Evolutionary conservation across 306 rosid species (phyloP).

Genomic region (Quercus dentata): DNA sequence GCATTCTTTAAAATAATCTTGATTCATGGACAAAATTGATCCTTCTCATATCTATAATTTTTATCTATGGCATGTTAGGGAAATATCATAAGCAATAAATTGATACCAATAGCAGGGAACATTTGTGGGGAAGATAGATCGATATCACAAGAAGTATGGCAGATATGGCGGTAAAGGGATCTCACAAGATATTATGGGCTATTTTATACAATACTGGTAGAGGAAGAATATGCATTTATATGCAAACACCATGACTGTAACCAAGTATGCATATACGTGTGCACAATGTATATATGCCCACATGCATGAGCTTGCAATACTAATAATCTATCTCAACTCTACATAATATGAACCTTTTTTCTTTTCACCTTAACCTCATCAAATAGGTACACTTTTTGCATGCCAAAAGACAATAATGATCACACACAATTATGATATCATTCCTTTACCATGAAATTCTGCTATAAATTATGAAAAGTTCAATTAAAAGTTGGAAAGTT

Average conservation of each 20-base stretch:
- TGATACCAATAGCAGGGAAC: neutral
- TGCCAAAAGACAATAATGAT: neutral
- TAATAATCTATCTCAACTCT: neutral
- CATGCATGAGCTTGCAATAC: neutral
- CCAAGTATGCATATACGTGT: neutral
- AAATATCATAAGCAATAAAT: constrained; percentile 4
- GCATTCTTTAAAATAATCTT: neutral
- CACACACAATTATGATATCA: neutral
- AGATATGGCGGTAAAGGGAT: neutral
- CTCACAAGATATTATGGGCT: neutral
- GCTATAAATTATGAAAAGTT: neutral
- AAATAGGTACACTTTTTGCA: neutral
- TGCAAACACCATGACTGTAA: neutral
- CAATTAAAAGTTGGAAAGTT: constrained; percentile 7
- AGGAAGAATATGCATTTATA: neutral
- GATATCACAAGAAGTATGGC: neutral
- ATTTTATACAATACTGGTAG: neutral
- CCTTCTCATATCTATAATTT: neutral
- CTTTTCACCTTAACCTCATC: neutral
- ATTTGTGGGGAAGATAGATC: neutral
- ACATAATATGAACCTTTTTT: neutral
- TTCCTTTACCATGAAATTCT: constrained; percentile 10
- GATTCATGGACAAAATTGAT: neutral
- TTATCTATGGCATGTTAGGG: neutral
- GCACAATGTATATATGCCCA: neutral